These are phyloP conservation scores for Ascochyta fabae DNA, from an alignment of 2,329 filamentous ascomycete species.

Conservation along the genomic window DNA sequence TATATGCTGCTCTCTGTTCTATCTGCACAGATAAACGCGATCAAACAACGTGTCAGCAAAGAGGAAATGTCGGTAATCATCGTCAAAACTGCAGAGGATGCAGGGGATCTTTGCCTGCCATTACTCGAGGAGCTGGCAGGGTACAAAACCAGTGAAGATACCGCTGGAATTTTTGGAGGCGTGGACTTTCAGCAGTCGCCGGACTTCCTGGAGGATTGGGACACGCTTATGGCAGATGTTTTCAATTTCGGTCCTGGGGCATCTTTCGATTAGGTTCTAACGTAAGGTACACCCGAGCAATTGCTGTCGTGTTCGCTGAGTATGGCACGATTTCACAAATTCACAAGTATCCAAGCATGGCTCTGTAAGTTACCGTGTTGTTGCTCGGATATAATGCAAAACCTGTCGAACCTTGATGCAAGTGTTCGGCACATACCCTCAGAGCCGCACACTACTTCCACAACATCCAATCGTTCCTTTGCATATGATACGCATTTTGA, in stretches of 20 bases:
- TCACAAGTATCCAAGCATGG: no score
- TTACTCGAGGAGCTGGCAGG: conserved; percentile 29
- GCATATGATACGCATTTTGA: no score
- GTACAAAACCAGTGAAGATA: conserved; percentile 1
- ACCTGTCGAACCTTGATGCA: no score
- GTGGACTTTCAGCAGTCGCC: conserved; percentile 18
- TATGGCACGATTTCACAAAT: no score
- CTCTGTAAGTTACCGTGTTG: no score
- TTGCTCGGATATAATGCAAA: no score
- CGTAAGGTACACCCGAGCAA: not conserved
- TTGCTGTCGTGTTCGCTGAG: no score
- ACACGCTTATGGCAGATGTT: conserved; percentile 24
- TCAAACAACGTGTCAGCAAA: conserved; percentile 18
- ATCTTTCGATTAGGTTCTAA: conserved; percentile 1
- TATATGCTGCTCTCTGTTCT: conserved; percentile 33
- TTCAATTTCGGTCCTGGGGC: conserved; percentile 17
- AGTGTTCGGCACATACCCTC: no score
- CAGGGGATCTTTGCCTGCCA: conserved; percentile 22
- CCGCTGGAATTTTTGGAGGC: not conserved
- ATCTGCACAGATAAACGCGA: conserved; percentile 29
- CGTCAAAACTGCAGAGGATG: conserved; percentile 24
- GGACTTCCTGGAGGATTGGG: conserved; percentile 28
- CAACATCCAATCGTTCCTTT: no score
- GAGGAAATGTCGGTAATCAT: conserved; percentile 23
- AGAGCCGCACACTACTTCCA: no score